Evolutionary conservation across 768 basidiomycete genomes (phyloP).

Genomic region (Tulasnella sp.): DNA sequence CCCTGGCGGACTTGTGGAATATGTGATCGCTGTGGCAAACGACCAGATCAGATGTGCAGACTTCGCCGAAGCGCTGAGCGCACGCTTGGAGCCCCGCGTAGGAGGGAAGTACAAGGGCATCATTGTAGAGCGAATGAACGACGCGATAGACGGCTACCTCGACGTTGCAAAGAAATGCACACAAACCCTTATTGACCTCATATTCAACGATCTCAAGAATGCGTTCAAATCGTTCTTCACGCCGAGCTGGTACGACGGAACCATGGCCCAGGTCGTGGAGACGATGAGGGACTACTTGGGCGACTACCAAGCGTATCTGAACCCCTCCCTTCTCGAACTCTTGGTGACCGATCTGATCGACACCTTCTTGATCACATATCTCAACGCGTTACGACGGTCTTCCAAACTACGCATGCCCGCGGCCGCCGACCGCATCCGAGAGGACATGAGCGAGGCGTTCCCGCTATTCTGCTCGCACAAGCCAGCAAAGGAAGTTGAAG

Average conservation of each 20-base stretch:
- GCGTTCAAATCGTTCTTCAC: conserved; percentile 79
- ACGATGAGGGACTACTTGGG: conserved; percentile 93
- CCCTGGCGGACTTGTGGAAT: conserved; percentile 82
- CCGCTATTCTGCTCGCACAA: conserved; percentile 72
- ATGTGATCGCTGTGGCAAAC: conserved; percentile 91
- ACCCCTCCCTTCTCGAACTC: conserved; percentile 79
- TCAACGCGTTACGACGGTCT: conserved; percentile 72
- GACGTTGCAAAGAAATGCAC: conserved; percentile 98
- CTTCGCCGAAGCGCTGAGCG: conserved; percentile 75
- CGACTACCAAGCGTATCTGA: conserved; percentile 89
- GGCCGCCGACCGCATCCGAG: conserved; percentile 70
- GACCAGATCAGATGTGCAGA: conserved; percentile 96
- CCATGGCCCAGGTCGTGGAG: conserved; percentile 78
- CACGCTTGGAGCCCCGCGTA: conserved; percentile 79
- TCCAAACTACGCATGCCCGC: conserved; percentile 78
- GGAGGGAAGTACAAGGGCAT: conserved; percentile 77
- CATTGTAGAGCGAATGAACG: conserved; percentile 80
- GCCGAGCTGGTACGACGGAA: conserved; percentile 77
- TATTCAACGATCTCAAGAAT: conserved; percentile 88
- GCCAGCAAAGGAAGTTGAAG: conserved; percentile 64
- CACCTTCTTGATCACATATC: conserved; percentile 76
- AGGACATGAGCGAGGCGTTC: conserved; percentile 67
- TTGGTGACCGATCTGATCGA: conserved; percentile 88
- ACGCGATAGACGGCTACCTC: conserved; percentile 95
- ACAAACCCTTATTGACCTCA: conserved; percentile 82